These are phyloP conservation scores for Hibiscus tridactylites DNA, from an alignment of 345 rosid species.

Conservation along the genomic window DNA sequence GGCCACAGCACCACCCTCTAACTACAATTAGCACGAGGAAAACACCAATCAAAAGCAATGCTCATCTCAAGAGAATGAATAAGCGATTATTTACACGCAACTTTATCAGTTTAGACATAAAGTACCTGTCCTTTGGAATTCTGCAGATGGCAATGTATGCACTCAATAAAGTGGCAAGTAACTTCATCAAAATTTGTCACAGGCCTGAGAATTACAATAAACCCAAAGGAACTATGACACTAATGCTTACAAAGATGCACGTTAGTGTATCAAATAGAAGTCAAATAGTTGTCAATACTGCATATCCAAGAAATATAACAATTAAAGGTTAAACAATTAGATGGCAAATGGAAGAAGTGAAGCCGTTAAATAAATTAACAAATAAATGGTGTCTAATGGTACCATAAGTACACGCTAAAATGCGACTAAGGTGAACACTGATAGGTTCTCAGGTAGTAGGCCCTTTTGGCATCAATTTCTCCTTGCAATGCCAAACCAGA, in stretches of 20 bases:
- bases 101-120: background rate
- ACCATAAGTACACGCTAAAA: background rate
- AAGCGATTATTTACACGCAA: background rate
- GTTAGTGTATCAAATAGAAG: background rate
- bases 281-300: background rate
- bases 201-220: constrained; percentile 42
- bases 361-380: background rate
- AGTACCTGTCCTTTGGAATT: constrained; percentile 58
- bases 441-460: background rate
- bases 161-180: constrained; percentile 78
- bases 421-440: background rate
- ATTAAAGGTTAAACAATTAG: too few species aligned
- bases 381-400: background rate
- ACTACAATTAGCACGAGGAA: constrained; percentile 13
- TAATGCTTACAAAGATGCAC: background rate
- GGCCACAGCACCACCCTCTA: constrained; percentile 27
- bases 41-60: background rate
- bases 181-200: constrained; percentile 71
- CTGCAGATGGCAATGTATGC: constrained; percentile 56
- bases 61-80: background rate
- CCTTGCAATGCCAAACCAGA: background rate
- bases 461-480: background rate
- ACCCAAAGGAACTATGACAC: background rate
- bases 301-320: background rate
- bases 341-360: background rate